Evolutionary conservation across 23 red algal genomes (phyloP), one percentile per base, ranked within the genome.

Genomic region (Gracilaria vermiculophylla): DNA sequence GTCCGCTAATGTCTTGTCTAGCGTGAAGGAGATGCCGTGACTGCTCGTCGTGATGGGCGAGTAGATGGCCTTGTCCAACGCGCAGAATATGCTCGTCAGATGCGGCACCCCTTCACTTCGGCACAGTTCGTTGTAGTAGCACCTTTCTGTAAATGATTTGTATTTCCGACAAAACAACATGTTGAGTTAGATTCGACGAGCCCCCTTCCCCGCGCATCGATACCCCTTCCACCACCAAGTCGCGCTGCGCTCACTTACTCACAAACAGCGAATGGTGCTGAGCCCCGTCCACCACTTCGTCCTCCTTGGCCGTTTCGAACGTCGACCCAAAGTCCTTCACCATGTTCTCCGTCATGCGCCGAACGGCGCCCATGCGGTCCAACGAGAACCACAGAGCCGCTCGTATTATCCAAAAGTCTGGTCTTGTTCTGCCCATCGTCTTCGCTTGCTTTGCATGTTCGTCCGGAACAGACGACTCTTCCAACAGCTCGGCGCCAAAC

Each of bases 21-120:
- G 61, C 16, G 62, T 83, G 66, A 92, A 92, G 43, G 61, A 52
- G 34, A 92, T 77, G 20, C 78, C 78, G 35, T 83, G 77, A 41
- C 88, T 62, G 20, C 37, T 31, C 25, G 53, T 62, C 15, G 65
- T 71, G 44, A 92, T 83, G 10, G 88, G 88, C 21, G 84, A 88
- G 64, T 85, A 95, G 24, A 83, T 75, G 40, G 86, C 86, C 28
- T 42, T 44, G 53, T 96, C 94, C 51, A 96, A 54, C 53, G 94
- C 94, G 35, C 94, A 96, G 76, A 96, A 96, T 8, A 96, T 61
- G 33, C 44, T 78, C 28, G 87, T 91, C 86, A 96, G 62, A 4
- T 83, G 57, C 12, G 94, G 94, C 48, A 90, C 64, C 14, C 87
- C 86, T 74, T 96, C 94, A 3, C 24, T 55, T 17, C 80, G 52